These are phyloP conservation scores for Citrus mangshanensis DNA, from an alignment of 345 rosid genomes.

Conservation along the genomic window DNA sequence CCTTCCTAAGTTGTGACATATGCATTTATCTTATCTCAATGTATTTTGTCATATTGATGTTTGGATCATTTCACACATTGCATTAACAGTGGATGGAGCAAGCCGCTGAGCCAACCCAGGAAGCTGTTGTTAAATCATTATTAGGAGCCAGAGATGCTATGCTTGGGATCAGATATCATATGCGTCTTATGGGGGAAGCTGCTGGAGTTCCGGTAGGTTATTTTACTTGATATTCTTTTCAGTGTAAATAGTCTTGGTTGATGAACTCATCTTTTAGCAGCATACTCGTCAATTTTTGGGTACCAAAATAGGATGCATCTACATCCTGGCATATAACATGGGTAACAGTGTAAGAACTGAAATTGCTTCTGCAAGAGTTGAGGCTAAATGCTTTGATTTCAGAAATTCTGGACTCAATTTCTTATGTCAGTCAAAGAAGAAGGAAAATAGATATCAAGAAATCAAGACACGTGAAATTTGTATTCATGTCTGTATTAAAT, in stretches of 20 bases:
- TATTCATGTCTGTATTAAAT: not conserved
- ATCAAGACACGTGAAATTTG: not conserved
- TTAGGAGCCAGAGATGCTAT: conserved; percentile 73
- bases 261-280: not conserved
- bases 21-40: not conserved
- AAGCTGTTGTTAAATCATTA: conserved; percentile 55
- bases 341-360: not conserved
- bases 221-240: not conserved
- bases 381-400: not conserved
- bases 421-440: not conserved
- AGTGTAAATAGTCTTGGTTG: not conserved
- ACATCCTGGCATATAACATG: not conserved
- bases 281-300: not conserved
- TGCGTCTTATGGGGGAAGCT: conserved; percentile 87
- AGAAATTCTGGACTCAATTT: not conserved
- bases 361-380: not conserved
- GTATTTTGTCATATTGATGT: not conserved
- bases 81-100: conserved; percentile 74
- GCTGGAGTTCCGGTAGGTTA: conserved; percentile 75
- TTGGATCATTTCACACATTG: conserved; percentile 16
- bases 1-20: not conserved
- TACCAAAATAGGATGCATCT: not conserved
- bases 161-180: conserved; percentile 65
- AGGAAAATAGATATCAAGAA: not conserved
- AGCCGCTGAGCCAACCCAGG: conserved; percentile 52